Evolutionary conservation across 768 basidiomycete genomes (phyloP), one percentile per base, ranked within the genome.

Genomic region (Tephrocybe sp.): DNA sequence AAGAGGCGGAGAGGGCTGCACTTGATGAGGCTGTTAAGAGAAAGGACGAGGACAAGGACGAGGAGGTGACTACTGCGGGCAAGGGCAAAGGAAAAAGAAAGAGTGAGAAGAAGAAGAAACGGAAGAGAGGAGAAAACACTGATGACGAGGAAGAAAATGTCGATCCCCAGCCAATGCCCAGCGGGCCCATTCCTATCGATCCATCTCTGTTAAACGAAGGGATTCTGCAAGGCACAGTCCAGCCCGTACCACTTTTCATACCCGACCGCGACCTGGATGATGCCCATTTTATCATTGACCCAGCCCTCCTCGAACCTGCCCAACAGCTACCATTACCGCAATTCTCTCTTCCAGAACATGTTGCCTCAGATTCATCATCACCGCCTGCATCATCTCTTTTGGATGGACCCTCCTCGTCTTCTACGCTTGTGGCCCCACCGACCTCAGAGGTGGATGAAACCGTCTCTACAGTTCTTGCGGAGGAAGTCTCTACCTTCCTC

Each of bases 401-500:
- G 19, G 28, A 38, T 16, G 44, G 31, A 9, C 32, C 61, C 12
- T 35, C 54, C 24, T 36, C 47, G 44, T 60, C 38, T 41, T 46
- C 54, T 18, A 45, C 45, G 22, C 34, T 59, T 11, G 55, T 57
- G 15, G 55, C 62, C 12, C 64, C 76, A 0, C 69, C 69, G 8
- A 62, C 61, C n/a, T 63, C 62, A 7, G 60, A 65, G 12, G 67
- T 83, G 1, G 89, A 92, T 25, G 78, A 81, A 49, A 74, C 80
- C 2, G 77, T 84, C 5, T 82, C 85, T 24, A 76, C 75, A 24
- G 78, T 75, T 1, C 76, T 93, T 18, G 76, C 82, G 0, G 79
- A 84, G 49, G 90, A 92, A 64, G 84, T 95, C 1, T 71, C 81
- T 1, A 77, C 74, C 1, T 86, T 84, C 58, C 72, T 94, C 25